These are phyloP conservation scores for Auriscalpium microsporum DNA, from an alignment of 768 basidiomycete species.

Conservation along the genomic window DNA sequence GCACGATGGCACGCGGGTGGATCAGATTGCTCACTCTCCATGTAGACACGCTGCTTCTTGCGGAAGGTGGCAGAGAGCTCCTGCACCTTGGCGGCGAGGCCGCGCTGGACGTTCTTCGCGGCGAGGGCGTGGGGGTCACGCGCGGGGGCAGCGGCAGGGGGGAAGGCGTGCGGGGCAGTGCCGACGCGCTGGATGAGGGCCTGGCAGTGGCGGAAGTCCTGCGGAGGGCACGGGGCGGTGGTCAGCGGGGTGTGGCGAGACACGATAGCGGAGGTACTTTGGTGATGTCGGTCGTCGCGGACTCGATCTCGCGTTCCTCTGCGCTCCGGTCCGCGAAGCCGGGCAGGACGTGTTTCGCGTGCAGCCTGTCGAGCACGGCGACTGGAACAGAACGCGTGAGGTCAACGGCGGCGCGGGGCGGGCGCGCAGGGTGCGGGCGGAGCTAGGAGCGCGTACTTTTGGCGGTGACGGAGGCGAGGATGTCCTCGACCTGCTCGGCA, in stretches of 20 bases:
- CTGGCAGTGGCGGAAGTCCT: slow-evolving; percentile 36
- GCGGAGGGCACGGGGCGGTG: slow-evolving; percentile 3
- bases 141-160: slow-evolving; percentile 37
- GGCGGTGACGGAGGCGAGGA: slow-evolving; percentile 54
- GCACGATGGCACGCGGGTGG: slow-evolving; percentile 6
- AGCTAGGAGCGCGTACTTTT: slow-evolving; percentile 58
- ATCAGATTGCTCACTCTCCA: slow-evolving; percentile 74
- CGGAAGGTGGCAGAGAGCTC: slow-evolving; percentile 86
- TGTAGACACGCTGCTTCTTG: slow-evolving; percentile 96
- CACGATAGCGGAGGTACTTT: slow-evolving; percentile 39
- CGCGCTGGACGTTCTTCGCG: slow-evolving; percentile 91
- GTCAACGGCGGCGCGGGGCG: slow-evolving; percentile 9
- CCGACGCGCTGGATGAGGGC: slow-evolving; percentile 70
- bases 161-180: slow-evolving; percentile 52
- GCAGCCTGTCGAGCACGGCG: slow-evolving; percentile 83
- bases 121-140: slow-evolving; percentile 50
- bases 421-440: slow-evolving; percentile 6
- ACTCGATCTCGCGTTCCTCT: slow-evolving; percentile 92
- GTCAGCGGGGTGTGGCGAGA: slow-evolving; percentile 7
- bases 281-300: slow-evolving; percentile 80
- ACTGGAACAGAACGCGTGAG: slow-evolving; percentile 41
- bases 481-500: slow-evolving; percentile 80
- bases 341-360: slow-evolving; percentile 92
- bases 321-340: slow-evolving; percentile 92
- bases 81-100: slow-evolving; percentile 92